These are phyloP conservation scores for Crithidia expoeki DNA, from an alignment of 208 protist species.

Conservation along the genomic window DNA sequence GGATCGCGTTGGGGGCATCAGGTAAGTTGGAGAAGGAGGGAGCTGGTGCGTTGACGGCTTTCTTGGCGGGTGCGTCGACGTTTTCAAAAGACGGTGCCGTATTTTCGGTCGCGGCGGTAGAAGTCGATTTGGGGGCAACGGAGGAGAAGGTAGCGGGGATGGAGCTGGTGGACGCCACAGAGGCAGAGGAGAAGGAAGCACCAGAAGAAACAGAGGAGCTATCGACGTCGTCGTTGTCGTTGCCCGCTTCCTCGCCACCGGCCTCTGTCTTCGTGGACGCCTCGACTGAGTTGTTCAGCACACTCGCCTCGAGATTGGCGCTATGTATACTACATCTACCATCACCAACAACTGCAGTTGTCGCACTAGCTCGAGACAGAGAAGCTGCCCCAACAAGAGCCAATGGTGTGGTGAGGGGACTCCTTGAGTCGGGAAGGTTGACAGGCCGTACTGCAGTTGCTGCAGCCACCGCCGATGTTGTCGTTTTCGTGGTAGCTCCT, in stretches of 20 bases:
- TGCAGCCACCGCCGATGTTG: not conserved
- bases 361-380: not conserved
- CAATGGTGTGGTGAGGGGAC: not conserved
- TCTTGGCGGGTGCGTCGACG: not conserved
- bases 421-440: not conserved
- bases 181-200: conserved; percentile 10
- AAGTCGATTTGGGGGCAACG: not conserved
- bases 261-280: conserved; percentile 6
- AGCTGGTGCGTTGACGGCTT: not conserved
- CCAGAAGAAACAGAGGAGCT: conserved; percentile 15
- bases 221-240: conserved; percentile 16
- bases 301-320: not conserved
- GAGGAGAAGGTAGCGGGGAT: conserved; percentile 5
- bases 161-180: conserved; percentile 18
- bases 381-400: not conserved
- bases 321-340: not conserved
- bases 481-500: no score
- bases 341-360: not conserved
- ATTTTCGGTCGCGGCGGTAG: not conserved
- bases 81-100: not conserved
- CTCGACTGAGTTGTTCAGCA: not conserved
- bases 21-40: conserved; percentile 17
- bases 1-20: not conserved
- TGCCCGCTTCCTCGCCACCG: not conserved
- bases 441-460: not conserved